Evolutionary conservation across 148 eudicot genomes (phyloP), one percentile per base, ranked within the genome.

Genomic region (Diospyros kaki): DNA sequence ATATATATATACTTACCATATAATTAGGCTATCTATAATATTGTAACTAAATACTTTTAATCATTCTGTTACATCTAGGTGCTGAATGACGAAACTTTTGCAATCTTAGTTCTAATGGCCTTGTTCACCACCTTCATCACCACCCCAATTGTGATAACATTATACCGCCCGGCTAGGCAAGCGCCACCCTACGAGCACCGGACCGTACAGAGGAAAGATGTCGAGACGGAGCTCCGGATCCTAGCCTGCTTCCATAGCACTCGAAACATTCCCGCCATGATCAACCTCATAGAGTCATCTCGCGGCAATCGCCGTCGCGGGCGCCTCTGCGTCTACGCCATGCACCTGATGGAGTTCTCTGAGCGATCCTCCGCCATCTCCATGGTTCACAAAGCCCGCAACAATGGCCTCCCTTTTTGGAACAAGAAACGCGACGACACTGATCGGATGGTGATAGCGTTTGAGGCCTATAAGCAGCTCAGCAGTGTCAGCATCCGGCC

Each of bases 281-380:
- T 81, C 50, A 81, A 81, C 41, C 80, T 81, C 65, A 61, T 81
- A 17, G 83, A 81, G 51, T 72, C 77, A 42, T 81, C 83, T 6
- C 80, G 83, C 1, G 83, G 83, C 5, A 73, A 70, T 6, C 73
- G 65, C 44, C 67, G 42, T n/a, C 72, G 40, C 13, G 78, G 64
- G 14, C 73, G 81, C 9, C 75, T 82, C 14, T 58, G 64, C 3
- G 81, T 82, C 5, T 82, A 82, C 15, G 84, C 81, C 11, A 70
- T 82, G 81, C 84, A 82, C 67, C 78, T 77, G 14, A 82, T 82
- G 84, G 84, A 82, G 76, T 68, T 80, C 2, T 75, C 79, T 5
- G 83, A 80, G 52, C 69, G 83, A 14, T 80, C 83, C 39, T 82
- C 84, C 3, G 81, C 84, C 9, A 74, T 82, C 12, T 46, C 42